Evolutionary conservation across 2,329 filamentous ascomycete genomes (phyloP).

Genomic region (Gnomoniopsis smithogilvyi): DNA sequence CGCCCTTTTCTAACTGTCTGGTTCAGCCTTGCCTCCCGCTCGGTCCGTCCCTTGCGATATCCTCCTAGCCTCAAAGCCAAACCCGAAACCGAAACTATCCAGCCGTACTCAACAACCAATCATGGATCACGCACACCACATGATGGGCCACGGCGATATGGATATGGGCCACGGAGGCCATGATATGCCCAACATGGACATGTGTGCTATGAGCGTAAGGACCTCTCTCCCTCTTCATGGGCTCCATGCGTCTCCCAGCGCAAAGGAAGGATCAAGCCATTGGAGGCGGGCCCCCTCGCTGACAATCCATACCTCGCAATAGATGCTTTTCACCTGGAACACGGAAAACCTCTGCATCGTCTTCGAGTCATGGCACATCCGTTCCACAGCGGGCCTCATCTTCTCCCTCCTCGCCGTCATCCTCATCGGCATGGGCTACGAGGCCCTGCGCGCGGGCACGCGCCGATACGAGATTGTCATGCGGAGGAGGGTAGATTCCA

Average conservation of each 20-base stretch:
- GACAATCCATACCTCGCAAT: slow-evolving; percentile 7
- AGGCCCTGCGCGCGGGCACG: slow-evolving; percentile 75
- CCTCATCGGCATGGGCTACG: slow-evolving; percentile 85
- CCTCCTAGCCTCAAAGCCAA: background rate
- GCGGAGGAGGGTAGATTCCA: slow-evolving; percentile 42
- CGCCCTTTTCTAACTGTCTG: too few species aligned
- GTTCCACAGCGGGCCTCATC: slow-evolving; percentile 69
- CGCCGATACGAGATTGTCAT: slow-evolving; percentile 69
- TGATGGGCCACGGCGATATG: slow-evolving; percentile 35
- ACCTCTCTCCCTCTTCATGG: background rate
- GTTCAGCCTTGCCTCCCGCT: too few species aligned
- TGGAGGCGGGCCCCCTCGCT: slow-evolving; percentile 7
- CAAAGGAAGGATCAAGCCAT: background rate
- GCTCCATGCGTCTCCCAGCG: background rate
- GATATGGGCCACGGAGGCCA: slow-evolving; percentile 50
- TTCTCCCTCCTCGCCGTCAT: slow-evolving; percentile 81
- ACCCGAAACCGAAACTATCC: background rate
- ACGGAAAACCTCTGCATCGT: slow-evolving; percentile 93
- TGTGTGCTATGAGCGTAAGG: slow-evolving; percentile 90
- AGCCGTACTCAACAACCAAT: slow-evolving; percentile 24
- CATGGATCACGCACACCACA: slow-evolving; percentile 50
- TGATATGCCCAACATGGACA: slow-evolving; percentile 47
- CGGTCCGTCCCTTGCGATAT: background rate
- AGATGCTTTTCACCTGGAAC: slow-evolving; percentile 99
- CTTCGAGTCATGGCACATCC: slow-evolving; percentile 87